phyloP scores from a whole-genome alignment of 2,329 filamentous ascomycete species.

The Diplodia corticola region DNA sequence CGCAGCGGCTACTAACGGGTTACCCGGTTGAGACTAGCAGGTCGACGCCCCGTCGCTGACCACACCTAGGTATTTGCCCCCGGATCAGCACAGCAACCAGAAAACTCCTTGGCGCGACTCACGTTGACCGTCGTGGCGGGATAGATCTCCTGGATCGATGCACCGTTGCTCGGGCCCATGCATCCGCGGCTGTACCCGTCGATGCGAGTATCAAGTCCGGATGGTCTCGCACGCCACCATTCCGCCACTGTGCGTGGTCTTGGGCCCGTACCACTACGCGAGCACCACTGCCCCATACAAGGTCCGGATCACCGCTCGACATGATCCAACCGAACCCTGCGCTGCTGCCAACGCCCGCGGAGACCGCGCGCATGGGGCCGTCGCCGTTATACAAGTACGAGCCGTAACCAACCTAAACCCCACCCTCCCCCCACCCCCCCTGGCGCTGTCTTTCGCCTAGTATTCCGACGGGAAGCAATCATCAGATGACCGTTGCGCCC shows the following conservation, averaged over 20 bases:
- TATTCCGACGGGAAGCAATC: too few species aligned
- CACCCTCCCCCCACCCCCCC: too few species aligned
- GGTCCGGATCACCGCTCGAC: background rate
- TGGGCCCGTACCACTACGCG: background rate
- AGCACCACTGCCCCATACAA: background rate
- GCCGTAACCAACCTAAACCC: too few species aligned
- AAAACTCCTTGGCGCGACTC: too few species aligned
- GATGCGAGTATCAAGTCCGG: constrained; percentile 5
- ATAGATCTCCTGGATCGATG: background rate
- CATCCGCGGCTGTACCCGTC: constrained; percentile 12
- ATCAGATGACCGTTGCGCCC: too few species aligned
- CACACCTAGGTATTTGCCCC: background rate
- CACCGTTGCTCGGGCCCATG: background rate
- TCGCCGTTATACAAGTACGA: background rate
- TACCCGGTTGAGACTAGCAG: constrained; percentile 8
- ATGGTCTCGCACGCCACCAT: background rate
- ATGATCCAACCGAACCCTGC: background rate
- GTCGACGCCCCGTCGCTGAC: background rate
- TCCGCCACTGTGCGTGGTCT: background rate
- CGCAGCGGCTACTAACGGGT: background rate
- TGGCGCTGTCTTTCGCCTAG: too few species aligned
- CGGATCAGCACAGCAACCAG: background rate
- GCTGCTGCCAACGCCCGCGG: background rate
- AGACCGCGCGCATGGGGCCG: background rate
- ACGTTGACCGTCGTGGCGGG: background rate